Base-by-base conservation (phyloP, 2,329 filamentous ascomycete species). In the Eutypa lata region DNA sequence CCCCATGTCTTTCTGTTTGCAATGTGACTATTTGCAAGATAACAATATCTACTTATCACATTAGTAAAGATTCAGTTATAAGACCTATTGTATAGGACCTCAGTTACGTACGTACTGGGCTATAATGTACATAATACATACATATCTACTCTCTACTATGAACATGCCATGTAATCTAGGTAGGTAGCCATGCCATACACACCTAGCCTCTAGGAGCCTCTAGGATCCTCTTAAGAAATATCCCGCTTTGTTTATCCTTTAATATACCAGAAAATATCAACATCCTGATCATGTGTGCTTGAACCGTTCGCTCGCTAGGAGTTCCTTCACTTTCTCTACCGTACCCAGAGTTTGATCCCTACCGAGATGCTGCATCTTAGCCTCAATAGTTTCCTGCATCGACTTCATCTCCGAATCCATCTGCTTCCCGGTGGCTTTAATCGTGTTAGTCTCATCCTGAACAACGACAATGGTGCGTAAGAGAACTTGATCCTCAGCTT, bases 331-430 rank as follows among this genome's bases (percentile, higher is more conserved):
- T 65, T 82, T 80, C 56, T 82, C 75, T 7, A 79, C 72, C 7
- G 77, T 79, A 35, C 76, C 75, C 14, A 77, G 63, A 18, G 73
- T 71, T 65, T 76, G 78, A 57, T 74, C 74, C 58, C 81, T 76
- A 16, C 77, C 82, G 16, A 87, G 71, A 52, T 83, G 76, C 19
- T 74, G 70, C 80, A 83, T 86, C 61, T 79, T 77, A 52, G 76
- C 66, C 59, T 75, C 70, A 47, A 78, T 68, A 22, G 70, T 71
- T 43, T 73, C 68, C 59, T 82, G 59, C 57, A 69, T 61, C 6
- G 62, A 60, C 33, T 60, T 48, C 14, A 57, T 21, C 24, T 67
- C 54, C 1, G 44, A 57, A n/a, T 69, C 78, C 79, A 84, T 77
- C 40, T 72, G 67, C 65, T 79, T 76, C 26, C 73, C 76, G 42